Percentiles rank a stretch among this genome's conserved stretches.
phyloP scores from a whole-genome alignment of 169 alveolate genomes.

The Plasmodium adleri region DNA sequence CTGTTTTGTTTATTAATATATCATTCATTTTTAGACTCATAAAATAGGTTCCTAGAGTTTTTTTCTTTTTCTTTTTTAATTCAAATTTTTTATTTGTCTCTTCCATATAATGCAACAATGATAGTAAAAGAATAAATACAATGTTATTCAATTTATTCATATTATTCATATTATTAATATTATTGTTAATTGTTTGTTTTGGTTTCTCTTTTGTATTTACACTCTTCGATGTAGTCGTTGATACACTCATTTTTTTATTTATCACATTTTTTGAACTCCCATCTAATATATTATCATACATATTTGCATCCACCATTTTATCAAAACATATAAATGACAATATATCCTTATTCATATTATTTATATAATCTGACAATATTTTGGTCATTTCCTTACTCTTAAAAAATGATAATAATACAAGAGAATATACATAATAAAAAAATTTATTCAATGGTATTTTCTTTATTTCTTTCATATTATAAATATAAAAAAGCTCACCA shows the following conservation, averaged over 20 bases:
- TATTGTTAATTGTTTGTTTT: not conserved
- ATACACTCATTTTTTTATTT: constrained; percentile 2
- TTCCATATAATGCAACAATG: constrained; percentile 39
- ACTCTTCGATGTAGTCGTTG: not conserved
- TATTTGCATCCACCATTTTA: constrained; percentile 5
- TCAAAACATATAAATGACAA: constrained; percentile 39
- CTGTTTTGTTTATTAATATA: constrained; percentile 11
- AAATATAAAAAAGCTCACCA: constrained; percentile 38
- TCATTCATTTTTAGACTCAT: constrained; percentile 53
- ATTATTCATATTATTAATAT: not conserved
- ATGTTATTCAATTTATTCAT: constrained; percentile 1
- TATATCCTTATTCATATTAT: constrained; percentile 18
- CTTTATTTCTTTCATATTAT: constrained; percentile 39
- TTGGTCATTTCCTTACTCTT: constrained; percentile 19
- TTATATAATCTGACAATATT: constrained; percentile 11
- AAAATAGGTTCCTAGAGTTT: constrained; percentile 12
- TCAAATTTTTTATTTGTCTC: constrained; percentile 34
- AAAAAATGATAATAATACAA: constrained; percentile 20
- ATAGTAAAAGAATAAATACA: constrained; percentile 7
- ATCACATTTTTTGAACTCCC: not conserved
- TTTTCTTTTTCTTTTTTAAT: constrained; percentile 14
- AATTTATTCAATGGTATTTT: constrained; percentile 57
- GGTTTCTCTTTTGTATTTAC: not conserved
- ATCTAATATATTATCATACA: constrained; percentile 8
- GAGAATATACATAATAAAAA: constrained; percentile 69